These are phyloP conservation scores for Gypsophila paniculata DNA, from an alignment of 179 eudicot genomes.

Conservation along the genomic window DNA sequence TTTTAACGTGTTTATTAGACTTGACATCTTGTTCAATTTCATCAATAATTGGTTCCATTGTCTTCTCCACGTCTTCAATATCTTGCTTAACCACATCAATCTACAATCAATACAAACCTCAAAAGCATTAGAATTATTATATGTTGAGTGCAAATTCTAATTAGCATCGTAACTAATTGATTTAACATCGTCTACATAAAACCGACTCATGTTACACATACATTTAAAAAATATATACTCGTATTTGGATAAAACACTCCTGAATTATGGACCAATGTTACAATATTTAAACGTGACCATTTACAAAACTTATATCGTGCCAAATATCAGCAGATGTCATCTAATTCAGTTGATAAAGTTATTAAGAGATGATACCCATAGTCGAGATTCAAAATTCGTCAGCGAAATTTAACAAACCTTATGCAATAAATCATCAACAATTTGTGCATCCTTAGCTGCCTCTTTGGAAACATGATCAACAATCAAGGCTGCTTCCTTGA, in stretches of 20 bases:
- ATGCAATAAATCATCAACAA: slow-evolving; percentile 36
- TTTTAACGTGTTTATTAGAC: slow-evolving; percentile 1
- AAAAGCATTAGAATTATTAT: neutral
- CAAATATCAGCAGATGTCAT: too few relatives aligned
- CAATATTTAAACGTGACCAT: too few relatives aligned
- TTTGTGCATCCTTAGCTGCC: slow-evolving; percentile 42
- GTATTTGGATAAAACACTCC: too few relatives aligned
- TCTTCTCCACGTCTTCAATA: slow-evolving; percentile 22
- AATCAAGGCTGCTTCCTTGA: slow-evolving; percentile 48
- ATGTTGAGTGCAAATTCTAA: neutral
- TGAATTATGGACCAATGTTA: too few relatives aligned
- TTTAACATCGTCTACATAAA: neutral
- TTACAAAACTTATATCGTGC: too few relatives aligned
- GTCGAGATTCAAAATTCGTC: too few relatives aligned
- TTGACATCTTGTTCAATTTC: slow-evolving; percentile 12
- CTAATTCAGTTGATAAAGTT: too few relatives aligned
- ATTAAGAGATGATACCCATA: too few relatives aligned
- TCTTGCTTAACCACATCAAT: slow-evolving; percentile 26
- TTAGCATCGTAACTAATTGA: too few relatives aligned
- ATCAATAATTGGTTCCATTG: slow-evolving; percentile 23
- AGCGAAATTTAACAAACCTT: slow-evolving; percentile 24
- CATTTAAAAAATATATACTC: too few relatives aligned
- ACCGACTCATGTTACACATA: too few relatives aligned
- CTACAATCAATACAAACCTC: slow-evolving; percentile 15
- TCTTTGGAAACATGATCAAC: slow-evolving; percentile 40